Evolutionary conservation across 192 early-diverging fungal species (phyloP).

Genomic region (Mortierella hygrophila): DNA sequence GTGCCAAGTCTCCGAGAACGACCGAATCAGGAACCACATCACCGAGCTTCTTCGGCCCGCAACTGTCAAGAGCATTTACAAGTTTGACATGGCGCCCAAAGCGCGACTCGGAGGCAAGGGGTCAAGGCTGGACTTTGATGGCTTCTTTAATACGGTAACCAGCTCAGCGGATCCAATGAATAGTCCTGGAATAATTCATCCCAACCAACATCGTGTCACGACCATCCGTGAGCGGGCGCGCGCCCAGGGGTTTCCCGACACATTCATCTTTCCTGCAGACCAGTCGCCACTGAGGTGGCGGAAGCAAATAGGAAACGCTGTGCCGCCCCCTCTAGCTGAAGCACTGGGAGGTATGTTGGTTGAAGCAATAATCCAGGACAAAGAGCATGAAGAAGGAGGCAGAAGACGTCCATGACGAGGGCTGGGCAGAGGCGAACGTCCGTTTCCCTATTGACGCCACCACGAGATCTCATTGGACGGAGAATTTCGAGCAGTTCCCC

Average conservation of each 20-base stretch:
- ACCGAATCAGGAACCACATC: not conserved
- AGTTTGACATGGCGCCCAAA: constrained; percentile 53
- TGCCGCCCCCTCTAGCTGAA: constrained; percentile 73
- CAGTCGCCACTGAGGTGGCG: constrained; percentile 62
- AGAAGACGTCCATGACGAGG: not conserved
- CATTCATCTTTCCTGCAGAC: constrained; percentile 64
- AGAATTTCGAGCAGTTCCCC: not conserved
- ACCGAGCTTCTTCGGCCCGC: constrained; percentile 57
- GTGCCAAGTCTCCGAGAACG: not conserved
- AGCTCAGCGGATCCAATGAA: constrained; percentile 74
- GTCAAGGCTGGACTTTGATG: constrained; percentile 75
- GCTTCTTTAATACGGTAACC: constrained; percentile 68
- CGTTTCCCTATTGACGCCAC: not conserved
- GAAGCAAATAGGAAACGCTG: constrained; percentile 79
- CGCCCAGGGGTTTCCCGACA: constrained; percentile 79
- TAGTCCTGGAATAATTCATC: constrained; percentile 73
- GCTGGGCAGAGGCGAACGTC: not conserved
- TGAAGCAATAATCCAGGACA: constrained; percentile 60
- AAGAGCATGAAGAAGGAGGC: not conserved
- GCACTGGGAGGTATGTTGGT: constrained; percentile 67
- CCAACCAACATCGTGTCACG: constrained; percentile 70
- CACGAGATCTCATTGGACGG: not conserved
- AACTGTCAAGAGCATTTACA: constrained; percentile 69
- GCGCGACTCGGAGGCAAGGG: constrained; percentile 63
- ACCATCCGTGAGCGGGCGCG: constrained; percentile 76